These are phyloP conservation scores for Moesziomyces sp. DNA, from an alignment of 1,284 basidiomycete species.

Conservation along the genomic window DNA sequence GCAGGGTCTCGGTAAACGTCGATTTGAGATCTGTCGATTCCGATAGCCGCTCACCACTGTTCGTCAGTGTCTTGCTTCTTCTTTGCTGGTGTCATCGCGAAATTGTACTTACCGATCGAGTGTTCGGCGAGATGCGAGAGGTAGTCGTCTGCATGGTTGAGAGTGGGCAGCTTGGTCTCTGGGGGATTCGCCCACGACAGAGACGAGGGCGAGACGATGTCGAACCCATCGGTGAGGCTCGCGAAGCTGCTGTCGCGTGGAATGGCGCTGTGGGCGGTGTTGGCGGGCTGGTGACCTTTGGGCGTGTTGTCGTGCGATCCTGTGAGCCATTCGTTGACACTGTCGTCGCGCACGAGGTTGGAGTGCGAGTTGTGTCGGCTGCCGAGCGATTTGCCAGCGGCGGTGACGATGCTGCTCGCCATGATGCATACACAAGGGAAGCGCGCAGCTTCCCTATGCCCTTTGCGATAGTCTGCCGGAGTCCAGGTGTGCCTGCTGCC, in stretches of 20 bases:
- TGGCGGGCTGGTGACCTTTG: conserved; percentile 6
- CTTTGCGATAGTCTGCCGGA: neutral
- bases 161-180: conserved; percentile 25
- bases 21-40: conserved; percentile 32
- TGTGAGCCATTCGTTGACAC: conserved; percentile 36
- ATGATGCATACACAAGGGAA: conserved; percentile 23
- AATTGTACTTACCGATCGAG: conserved; percentile 29
- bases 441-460: conserved; percentile 13
- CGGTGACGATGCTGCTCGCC: conserved; percentile 30
- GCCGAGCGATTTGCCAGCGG: conserved; percentile 33
- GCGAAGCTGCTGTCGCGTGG: conserved; percentile 29
- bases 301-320: conserved; percentile 31
- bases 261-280: conserved; percentile 10
- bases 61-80: neutral
- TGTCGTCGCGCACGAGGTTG: conserved; percentile 41
- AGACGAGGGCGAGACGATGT: conserved; percentile 32
- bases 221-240: conserved; percentile 44
- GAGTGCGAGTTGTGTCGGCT: conserved; percentile 46
- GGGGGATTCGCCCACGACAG: conserved; percentile 21
- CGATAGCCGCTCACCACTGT: neutral
- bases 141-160: conserved; percentile 39
- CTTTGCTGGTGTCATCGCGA: too few species aligned
- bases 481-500: neutral
- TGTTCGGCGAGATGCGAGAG: conserved; percentile 27
- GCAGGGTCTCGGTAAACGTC: conserved; percentile 33